A percentile compares a stretch with the other conserved stretches of the same genome.
These are phyloP conservation scores for Pachyrhizus erosus DNA, from an alignment of 306 rosid genomes.

Conservation along the genomic window DNA sequence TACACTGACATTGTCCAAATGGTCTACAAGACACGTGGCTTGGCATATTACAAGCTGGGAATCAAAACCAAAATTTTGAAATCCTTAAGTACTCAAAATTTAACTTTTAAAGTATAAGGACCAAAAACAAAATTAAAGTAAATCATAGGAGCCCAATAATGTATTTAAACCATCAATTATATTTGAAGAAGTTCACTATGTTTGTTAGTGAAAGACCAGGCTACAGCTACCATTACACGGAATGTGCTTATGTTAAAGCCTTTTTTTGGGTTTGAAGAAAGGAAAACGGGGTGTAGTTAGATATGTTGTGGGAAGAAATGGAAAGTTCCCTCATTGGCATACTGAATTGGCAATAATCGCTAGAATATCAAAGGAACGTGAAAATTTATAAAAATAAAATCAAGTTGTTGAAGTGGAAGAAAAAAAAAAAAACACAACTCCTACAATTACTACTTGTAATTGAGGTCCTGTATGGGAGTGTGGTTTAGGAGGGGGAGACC, in stretches of 20 bases:
- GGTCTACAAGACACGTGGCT: background rate
- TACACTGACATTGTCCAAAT: background rate
- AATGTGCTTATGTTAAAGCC: background rate
- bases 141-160: background rate
- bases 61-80: background rate
- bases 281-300: background rate
- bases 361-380: background rate
- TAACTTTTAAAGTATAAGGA: background rate
- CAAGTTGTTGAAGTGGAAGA: background rate
- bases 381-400: too few species aligned
- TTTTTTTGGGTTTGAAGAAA: background rate
- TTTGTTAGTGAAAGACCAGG: background rate
- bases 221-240: background rate
- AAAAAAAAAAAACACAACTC: background rate
- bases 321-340: background rate
- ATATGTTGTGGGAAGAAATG: background rate
- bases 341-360: background rate
- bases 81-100: background rate
- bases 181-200: background rate
- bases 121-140: background rate
- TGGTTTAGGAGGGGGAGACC: background rate
- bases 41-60: background rate
- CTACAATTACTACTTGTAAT: background rate
- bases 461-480: background rate
- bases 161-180: background rate